phyloP scores from a whole-genome alignment of 768 basidiomycete genomes.

The Suillus discolor region DNA sequence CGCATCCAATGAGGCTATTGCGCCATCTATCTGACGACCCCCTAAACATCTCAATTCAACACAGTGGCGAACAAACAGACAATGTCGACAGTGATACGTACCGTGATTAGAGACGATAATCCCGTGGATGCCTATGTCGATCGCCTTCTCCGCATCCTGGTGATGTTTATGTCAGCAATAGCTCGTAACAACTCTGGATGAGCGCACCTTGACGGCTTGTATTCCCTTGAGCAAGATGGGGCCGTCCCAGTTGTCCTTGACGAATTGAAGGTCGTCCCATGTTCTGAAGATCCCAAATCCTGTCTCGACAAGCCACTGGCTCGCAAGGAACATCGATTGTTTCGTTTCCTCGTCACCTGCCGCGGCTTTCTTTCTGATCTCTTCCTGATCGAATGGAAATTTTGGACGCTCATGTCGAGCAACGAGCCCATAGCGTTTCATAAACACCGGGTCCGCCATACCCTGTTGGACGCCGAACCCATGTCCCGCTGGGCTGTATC shows the following conservation, averaged over 20 bases:
- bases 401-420: slow-evolving; percentile 29
- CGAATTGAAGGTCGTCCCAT: slow-evolving; percentile 49
- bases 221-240: slow-evolving; percentile 53
- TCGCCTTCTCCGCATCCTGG: slow-evolving; percentile 54
- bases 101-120: slow-evolving; percentile 85
- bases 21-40: slow-evolving; percentile 78
- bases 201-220: slow-evolving; percentile 20
- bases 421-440: slow-evolving; percentile 35
- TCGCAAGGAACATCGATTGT: slow-evolving; percentile 33
- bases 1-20: slow-evolving; percentile 70
- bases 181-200: background rate
- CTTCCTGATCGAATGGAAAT: slow-evolving; percentile 39
- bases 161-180: background rate
- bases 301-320: slow-evolving; percentile 40
- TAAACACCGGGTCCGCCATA: slow-evolving; percentile 50
- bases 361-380: slow-evolving; percentile 24
- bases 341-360: slow-evolving; percentile 35
- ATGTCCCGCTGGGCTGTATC: slow-evolving; percentile 40
- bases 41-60: slow-evolving; percentile 39
- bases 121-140: slow-evolving; percentile 66
- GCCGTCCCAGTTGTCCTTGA: slow-evolving; percentile 50
- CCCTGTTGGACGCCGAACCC: slow-evolving; percentile 44
- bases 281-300: slow-evolving; percentile 42
- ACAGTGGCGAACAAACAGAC: background rate
- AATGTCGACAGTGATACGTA: slow-evolving; percentile 26